Evolutionary conservation across 1,139 yeast species (phyloP).

Genomic region (Lodderomyces theae): DNA sequence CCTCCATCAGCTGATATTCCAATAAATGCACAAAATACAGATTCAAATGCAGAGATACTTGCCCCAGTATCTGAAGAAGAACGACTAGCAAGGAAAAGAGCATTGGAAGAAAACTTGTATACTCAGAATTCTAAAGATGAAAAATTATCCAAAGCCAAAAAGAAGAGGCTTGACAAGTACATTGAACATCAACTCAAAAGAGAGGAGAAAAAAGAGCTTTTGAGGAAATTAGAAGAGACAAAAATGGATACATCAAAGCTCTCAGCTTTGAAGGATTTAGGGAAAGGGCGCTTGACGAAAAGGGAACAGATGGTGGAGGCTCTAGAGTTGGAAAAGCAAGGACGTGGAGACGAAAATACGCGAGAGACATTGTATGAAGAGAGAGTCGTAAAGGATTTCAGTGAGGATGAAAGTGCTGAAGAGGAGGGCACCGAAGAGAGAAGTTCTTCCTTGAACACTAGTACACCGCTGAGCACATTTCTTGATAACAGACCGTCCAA

Average conservation of each 20-base stretch:
- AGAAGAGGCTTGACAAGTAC: slow-evolving; percentile 73
- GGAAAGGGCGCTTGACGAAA: slow-evolving; percentile 72
- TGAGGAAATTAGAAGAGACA: slow-evolving; percentile 70
- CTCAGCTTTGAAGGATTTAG: slow-evolving; percentile 72
- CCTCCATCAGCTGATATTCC: slow-evolving; percentile 4
- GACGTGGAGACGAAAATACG: slow-evolving; percentile 65
- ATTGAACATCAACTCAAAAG: slow-evolving; percentile 85
- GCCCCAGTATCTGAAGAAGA: slow-evolving; percentile 53
- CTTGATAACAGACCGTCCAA: slow-evolving; percentile 70
- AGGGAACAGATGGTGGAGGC: slow-evolving; percentile 76
- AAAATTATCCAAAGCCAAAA: slow-evolving; percentile 69
- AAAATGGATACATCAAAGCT: slow-evolving; percentile 69
- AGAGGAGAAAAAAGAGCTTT: slow-evolving; percentile 78
- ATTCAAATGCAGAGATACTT: slow-evolving; percentile 63
- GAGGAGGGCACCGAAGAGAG: slow-evolving; percentile 9
- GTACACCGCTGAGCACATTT: slow-evolving; percentile 46
- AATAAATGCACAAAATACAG: slow-evolving; percentile 18
- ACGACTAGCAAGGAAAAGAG: slow-evolving; percentile 62
- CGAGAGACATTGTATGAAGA: slow-evolving; percentile 67
- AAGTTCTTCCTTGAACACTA: neutral
- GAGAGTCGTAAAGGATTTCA: slow-evolving; percentile 53
- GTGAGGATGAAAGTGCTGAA: slow-evolving; percentile 20
- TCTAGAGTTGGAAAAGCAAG: slow-evolving; percentile 66
- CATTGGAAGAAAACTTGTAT: slow-evolving; percentile 56
- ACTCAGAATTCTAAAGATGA: slow-evolving; percentile 56